Percentiles rank a stretch among this genome's conserved stretches.
phyloP scores from a whole-genome alignment of 2,329 filamentous ascomycete genomes.

The Colletotrichum gloeosporioides region DNA sequence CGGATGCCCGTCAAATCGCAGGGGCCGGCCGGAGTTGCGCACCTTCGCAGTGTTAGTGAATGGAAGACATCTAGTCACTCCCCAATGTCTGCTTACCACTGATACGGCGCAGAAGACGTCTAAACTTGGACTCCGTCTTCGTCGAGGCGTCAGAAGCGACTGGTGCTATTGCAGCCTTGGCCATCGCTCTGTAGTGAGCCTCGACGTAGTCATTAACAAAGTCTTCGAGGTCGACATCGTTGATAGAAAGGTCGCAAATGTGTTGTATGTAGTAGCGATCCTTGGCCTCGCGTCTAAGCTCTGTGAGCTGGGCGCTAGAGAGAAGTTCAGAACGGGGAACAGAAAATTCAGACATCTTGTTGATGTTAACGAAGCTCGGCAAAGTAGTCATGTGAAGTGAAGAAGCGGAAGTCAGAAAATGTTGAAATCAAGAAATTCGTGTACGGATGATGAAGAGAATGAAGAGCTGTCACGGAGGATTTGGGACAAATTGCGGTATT shows the following conservation, averaged over 20 bases:
- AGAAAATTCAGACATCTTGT: not conserved
- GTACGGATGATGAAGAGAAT: not conserved
- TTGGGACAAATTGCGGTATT: not conserved
- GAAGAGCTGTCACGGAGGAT: not conserved
- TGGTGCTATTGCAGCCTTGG: not conserved
- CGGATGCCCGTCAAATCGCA: not conserved
- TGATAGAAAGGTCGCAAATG: not conserved
- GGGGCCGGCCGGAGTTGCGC: not conserved
- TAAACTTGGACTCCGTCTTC: not conserved
- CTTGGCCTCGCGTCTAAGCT: conserved; percentile 1
- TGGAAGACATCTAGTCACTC: not conserved
- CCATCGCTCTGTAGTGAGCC: not conserved
- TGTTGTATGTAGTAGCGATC: not conserved
- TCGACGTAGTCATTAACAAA: conserved; percentile 10
- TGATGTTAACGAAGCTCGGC: not conserved
- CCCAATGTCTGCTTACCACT: not conserved
- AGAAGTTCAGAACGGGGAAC: not conserved
- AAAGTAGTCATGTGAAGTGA: not conserved
- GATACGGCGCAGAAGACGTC: not conserved
- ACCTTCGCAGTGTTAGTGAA: not conserved
- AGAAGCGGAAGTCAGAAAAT: not conserved
- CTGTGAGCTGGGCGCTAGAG: not conserved
- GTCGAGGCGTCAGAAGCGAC: not conserved
- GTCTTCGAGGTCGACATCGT: not conserved
- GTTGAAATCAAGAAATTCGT: not conserved